Conservation (phyloP, 441 rosid genomes). For the Erodium moschatum region DNA sequence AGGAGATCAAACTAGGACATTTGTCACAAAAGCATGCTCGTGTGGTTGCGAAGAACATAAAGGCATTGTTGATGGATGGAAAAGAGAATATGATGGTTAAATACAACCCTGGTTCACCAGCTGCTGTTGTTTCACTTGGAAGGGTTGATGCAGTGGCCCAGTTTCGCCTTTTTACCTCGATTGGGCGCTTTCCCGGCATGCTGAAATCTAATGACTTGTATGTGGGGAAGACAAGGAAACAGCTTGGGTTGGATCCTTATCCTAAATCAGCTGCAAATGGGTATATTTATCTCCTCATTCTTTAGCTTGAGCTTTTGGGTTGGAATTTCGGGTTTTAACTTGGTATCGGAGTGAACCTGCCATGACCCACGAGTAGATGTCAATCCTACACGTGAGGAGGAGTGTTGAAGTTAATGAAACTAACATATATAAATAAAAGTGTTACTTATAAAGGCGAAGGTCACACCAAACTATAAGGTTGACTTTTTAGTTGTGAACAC, state of each 20-base stretch:
- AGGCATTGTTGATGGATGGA: conserved; percentile 43
- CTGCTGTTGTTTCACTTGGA: conserved; percentile 70
- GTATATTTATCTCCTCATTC: neutral
- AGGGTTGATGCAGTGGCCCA: conserved; percentile 75
- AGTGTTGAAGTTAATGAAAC: too few relatives aligned
- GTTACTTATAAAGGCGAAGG: too few relatives aligned
- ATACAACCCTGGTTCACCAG: conserved; percentile 42
- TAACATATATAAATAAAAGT: too few relatives aligned
- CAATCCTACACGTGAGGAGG: too few relatives aligned
- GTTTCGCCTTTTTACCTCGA: conserved; percentile 55
- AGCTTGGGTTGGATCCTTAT: conserved; percentile 40
- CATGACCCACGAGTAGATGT: too few relatives aligned
- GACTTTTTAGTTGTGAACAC: too few relatives aligned
- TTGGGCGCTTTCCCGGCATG: conserved; percentile 63
- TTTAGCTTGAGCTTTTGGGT: neutral
- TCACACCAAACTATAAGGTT: too few relatives aligned
- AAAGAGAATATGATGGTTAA: conserved; percentile 44
- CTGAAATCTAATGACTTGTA: conserved; percentile 73
- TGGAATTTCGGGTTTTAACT: too few relatives aligned
- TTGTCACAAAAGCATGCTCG: conserved; percentile 56
- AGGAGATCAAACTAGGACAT: conserved; percentile 83
- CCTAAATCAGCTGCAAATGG: neutral
- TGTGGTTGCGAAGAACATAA: conserved; percentile 59
- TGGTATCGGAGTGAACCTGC: too few relatives aligned
- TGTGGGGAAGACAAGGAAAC: conserved; percentile 66